These are phyloP conservation scores for Calonectria hongkongensis DNA, from an alignment of 2,329 filamentous ascomycete species.

Conservation along the genomic window DNA sequence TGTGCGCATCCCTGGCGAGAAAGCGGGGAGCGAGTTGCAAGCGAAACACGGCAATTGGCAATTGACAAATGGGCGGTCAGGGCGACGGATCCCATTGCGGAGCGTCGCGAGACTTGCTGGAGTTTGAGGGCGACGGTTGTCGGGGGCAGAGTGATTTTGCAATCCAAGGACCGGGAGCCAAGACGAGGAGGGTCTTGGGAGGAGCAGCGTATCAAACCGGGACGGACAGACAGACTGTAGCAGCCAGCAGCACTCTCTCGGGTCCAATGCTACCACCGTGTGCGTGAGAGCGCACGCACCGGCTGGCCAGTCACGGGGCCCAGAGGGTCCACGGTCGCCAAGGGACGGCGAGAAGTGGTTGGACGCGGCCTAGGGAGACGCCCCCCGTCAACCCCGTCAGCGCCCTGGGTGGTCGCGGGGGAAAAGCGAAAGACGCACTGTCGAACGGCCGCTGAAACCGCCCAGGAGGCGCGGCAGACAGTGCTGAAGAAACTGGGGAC, in stretches of 20 bases:
- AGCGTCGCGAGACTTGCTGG: not conserved
- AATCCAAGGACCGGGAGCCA: not conserved
- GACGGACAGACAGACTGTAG: constrained; percentile 8
- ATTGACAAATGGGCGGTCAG: constrained; percentile 38
- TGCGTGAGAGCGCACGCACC: not conserved
- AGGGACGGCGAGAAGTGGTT: constrained; percentile 46
- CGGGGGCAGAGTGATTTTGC: constrained; percentile 8
- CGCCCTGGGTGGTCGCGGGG: too few species aligned
- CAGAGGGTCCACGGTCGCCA: constrained; percentile 54
- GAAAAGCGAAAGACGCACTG: not conserved
- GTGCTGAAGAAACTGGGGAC: constrained; percentile 25
- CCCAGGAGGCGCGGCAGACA: constrained; percentile 20
- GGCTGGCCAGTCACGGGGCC: constrained; percentile 53
- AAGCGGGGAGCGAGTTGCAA: constrained; percentile 16
- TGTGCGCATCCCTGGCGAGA: constrained; percentile 10
- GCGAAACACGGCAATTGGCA: constrained; percentile 19
- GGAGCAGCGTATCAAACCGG: constrained; percentile 10
- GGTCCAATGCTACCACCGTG: constrained; percentile 29
- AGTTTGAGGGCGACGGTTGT: constrained; percentile 2
- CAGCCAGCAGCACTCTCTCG: too few species aligned
- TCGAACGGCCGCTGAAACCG: constrained; percentile 9
- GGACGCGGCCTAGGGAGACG: constrained; percentile 24
- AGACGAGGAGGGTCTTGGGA: not conserved
- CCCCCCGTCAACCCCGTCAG: constrained; percentile 11
- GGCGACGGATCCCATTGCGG: constrained; percentile 7